Evolutionary conservation across 2,329 filamentous ascomycete species (phyloP), one percentile per base, ranked within the genome.

Genomic region (Xylaria sp.): DNA sequence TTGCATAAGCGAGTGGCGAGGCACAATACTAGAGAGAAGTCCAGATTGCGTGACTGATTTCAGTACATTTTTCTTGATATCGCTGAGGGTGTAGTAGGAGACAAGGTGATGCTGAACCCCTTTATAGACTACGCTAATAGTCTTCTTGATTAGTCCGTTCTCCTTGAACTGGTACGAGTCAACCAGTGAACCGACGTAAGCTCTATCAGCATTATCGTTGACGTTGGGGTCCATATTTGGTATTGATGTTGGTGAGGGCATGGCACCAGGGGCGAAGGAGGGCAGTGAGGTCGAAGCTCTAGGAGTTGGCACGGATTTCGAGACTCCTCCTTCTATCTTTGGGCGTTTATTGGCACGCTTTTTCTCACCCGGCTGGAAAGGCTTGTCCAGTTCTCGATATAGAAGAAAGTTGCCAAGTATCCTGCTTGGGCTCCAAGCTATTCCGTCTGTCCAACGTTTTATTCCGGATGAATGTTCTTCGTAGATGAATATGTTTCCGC

Each of bases 381-480:
- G 90, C 75, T 91, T 89, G 71, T 92, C 88, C 52, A 97, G 86
- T 79, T 97, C 93, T 37, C 94, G 90, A 77, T 97, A 97, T 73
- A 97, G 88, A 52, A 97, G 86, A 75, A 94, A 97, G 78, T 96
- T 96, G 67, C 91, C 91, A 57, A 95, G 84, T 57, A 97, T 95
- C 18, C 92, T 90, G 80, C 91, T 97, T 0, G 94, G 94, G 74
- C 93, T 97, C 94, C 94, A 98, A 7, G 91, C 91, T 12, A 95
- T 89, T 15, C 94, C 94, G 74, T 98, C 94, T 0, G 94, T 97
- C 94, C 94, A 98, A 65, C 94, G 87, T 82, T 97, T 97, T 82
- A 97, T 97, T 5, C 94, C 94, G 0, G 94, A 97, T 0, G 93
- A 91, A 70, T 93, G 91, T 79, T 97, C 94, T 77, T 97, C 94